Base-by-base conservation (phyloP, 1,139 yeast genomes). In the Groenewaldozyma sp. region DNA sequence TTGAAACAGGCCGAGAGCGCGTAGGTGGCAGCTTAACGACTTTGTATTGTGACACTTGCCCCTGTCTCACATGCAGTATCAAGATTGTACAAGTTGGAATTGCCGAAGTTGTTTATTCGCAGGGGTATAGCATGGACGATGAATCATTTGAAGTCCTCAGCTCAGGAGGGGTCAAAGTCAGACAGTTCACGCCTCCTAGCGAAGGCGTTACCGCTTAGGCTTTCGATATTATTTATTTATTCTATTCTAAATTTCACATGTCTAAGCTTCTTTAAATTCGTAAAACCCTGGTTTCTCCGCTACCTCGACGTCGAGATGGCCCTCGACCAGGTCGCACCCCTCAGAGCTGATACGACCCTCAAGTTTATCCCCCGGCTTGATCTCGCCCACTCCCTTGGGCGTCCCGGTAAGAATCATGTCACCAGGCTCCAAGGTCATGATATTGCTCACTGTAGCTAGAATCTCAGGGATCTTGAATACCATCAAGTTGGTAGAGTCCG, bases 61-160 rank as follows among this genome's bases (percentile, higher is more conserved):
- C 99, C 0, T 93, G 99, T 58, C 67, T 91, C 45, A 93, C 98
- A 0, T 91, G 99, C 59, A 78, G 95, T 4, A 86, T 91, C 36
- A 91, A 91, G 62, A 88, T 91, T 40, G 95, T 87, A 7, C 99
- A 91, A 61, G 73, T 83, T 50, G 98, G 98, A 1, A 79, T 91
- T 37, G 70, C 68, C 24, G 95, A 88, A 58, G 97, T 91, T n/a
- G 94, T 91, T 3, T 91, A 87, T 56, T 84, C 94, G 2, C 94
- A 83, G 60, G 76, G 87, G 45, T 91, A 91, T 58, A 79, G 91
- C 36, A 91, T 91, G 97, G 98, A 91, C 56, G 72, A 66, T 9
- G 67, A 72, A 21, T 78, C 93, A 28, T 80, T 78, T 40, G 64
- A 68, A 43, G 88, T 91, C 0, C 69, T 91, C 62, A 68, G 68